Conservation (phyloP, 768 basidiomycete species). For the Clavulina sp. region DNA sequence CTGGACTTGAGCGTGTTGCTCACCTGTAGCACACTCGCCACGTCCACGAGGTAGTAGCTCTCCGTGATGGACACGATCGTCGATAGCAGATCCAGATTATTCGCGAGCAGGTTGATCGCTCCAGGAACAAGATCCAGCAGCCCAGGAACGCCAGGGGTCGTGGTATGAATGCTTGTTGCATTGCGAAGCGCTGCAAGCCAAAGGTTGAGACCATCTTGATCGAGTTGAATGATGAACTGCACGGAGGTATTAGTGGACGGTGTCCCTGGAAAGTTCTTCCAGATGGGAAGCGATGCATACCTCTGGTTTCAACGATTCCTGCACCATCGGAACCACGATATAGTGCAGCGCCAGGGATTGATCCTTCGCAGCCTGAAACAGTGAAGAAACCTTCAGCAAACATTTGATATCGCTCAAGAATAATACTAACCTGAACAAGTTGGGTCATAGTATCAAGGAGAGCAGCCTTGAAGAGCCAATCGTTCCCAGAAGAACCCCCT, state of each 20-base stretch:
- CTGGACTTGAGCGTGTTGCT: slow-evolving; percentile 8
- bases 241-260: slow-evolving; percentile 12
- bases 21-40: slow-evolving; percentile 43
- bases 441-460: slow-evolving; percentile 54
- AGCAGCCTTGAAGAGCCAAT: slow-evolving; percentile 53
- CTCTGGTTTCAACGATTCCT: slow-evolving; percentile 40
- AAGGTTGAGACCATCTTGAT: slow-evolving; percentile 58
- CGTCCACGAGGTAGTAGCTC: slow-evolving; percentile 64
- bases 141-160: slow-evolving; percentile 26
- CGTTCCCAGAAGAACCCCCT: slow-evolving; percentile 55
- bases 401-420: background rate
- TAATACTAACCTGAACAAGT: slow-evolving; percentile 38
- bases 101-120: slow-evolving; percentile 38
- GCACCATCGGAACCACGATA: slow-evolving; percentile 46
- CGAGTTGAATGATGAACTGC: slow-evolving; percentile 53
- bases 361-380: slow-evolving; percentile 41
- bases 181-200: slow-evolving; percentile 61
- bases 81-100: slow-evolving; percentile 60
- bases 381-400: background rate
- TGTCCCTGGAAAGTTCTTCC: background rate
- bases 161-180: slow-evolving; percentile 32
- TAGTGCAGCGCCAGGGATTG: slow-evolving; percentile 36
- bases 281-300: slow-evolving; percentile 20
- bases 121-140: slow-evolving; percentile 34
- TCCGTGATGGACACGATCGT: slow-evolving; percentile 49